Evolutionary conservation across 371 early-diverging fungal genomes (phyloP).

Genomic region (Mucor velutinosus): DNA sequence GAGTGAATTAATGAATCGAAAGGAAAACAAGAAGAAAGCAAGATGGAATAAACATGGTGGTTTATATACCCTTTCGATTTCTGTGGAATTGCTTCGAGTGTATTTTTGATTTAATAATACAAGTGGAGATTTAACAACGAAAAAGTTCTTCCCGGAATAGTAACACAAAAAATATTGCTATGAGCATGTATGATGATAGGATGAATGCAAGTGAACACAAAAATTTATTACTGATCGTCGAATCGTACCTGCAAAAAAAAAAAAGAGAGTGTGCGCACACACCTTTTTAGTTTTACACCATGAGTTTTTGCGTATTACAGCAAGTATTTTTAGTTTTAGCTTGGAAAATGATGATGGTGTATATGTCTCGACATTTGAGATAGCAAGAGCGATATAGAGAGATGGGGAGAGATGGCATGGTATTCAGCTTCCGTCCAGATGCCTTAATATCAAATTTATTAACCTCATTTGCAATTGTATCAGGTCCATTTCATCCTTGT

Average conservation of each 20-base stretch:
- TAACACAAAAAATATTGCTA: not conserved
- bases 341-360: not conserved
- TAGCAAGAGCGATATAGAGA: not conserved
- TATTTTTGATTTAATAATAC: constrained; percentile 1
- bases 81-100: not conserved
- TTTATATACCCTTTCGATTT: constrained; percentile 12
- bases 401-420: not conserved
- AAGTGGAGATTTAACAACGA: constrained; percentile 2
- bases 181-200: not conserved
- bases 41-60: not conserved
- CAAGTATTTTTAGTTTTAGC: not conserved
- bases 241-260: not conserved
- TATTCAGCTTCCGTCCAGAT: not conserved
- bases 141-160: constrained; percentile 6
- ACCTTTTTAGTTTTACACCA: constrained; percentile 5
- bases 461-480: not conserved
- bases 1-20: not conserved
- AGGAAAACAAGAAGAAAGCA: constrained; percentile 4
- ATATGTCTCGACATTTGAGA: not conserved
- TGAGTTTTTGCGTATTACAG: constrained; percentile 2
- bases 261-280: constrained; percentile 10
- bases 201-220: constrained; percentile 1
- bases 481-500: not conserved
- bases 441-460: not conserved
- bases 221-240: constrained; percentile 6